These are phyloP conservation scores for Coccomyxa sp. DNA, from an alignment of 139 green algal species.

Conservation along the genomic window DNA sequence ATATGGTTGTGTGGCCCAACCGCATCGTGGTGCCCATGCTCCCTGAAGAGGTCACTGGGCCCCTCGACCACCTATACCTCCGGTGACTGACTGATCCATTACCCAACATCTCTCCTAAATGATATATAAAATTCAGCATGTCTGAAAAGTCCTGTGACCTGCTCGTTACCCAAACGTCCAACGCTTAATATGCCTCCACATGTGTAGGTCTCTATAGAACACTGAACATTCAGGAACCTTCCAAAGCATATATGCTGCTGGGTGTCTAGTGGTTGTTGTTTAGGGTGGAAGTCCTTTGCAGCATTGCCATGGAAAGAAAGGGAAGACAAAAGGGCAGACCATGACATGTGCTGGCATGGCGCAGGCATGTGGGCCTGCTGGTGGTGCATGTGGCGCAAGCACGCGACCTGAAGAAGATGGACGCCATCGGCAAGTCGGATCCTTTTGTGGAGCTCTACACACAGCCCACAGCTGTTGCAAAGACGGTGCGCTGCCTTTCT, in stretches of 20 bases:
- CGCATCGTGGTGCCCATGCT: slow-evolving; percentile 56
- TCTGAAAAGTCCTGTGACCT: too few species aligned
- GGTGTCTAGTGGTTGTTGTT: too few species aligned
- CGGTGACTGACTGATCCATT: slow-evolving; percentile 1
- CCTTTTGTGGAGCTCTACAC: slow-evolving; percentile 40
- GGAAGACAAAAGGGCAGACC: too few species aligned
- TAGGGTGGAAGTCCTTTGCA: too few species aligned
- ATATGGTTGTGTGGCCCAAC: slow-evolving; percentile 59
- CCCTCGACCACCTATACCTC: slow-evolving; percentile 47
- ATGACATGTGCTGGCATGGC: not conserved
- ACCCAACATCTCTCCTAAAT: not conserved
- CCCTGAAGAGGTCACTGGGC: slow-evolving; percentile 33
- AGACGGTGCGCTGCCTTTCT: slow-evolving; percentile 13
- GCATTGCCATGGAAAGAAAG: too few species aligned
- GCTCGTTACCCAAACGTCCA: too few species aligned
- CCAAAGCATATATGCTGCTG: too few species aligned
- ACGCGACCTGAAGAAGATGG: slow-evolving; percentile 31
- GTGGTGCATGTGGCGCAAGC: slow-evolving; percentile 38
- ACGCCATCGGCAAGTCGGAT: slow-evolving; percentile 39
- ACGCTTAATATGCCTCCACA: too few species aligned
- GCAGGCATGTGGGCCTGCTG: slow-evolving; percentile 46
- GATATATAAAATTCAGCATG: too few species aligned
- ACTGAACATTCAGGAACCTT: too few species aligned
- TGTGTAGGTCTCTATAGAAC: too few species aligned
- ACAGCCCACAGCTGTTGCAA: slow-evolving; percentile 4